A percentile compares a stretch with the other conserved stretches of the same genome.
Evolutionary conservation across 148 eudicot genomes (phyloP).

Genomic region (Nepenthes gracilis): DNA sequence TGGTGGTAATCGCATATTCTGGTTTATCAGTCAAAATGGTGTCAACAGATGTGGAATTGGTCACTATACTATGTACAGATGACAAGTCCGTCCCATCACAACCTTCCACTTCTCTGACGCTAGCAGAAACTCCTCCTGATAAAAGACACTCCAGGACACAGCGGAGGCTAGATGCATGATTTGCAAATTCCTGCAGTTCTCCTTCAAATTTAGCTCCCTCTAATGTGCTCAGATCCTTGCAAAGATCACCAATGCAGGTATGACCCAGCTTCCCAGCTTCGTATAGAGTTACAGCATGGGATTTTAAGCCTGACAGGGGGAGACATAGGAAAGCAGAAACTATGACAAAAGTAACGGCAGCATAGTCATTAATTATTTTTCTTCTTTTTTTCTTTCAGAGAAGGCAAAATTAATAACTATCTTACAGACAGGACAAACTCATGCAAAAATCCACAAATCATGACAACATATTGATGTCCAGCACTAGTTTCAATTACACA

Average conservation of each 20-base stretch:
- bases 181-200: conserved; percentile 96
- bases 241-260: conserved; percentile 86
- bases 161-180: conserved; percentile 97
- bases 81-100: conserved; percentile 16
- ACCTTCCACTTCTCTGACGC: conserved; percentile 18
- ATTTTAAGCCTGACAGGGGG: conserved; percentile 61
- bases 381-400: too few relatives aligned
- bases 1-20: conserved; percentile 6
- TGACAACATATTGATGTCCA: too few relatives aligned
- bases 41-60: conserved; percentile 9
- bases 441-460: too few relatives aligned
- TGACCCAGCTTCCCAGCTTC: conserved; percentile 98
- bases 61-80: conserved; percentile 26
- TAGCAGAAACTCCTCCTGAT: conserved; percentile 70
- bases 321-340: background rate
- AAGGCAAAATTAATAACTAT: too few relatives aligned
- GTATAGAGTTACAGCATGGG: conserved; percentile 93
- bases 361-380: too few relatives aligned
- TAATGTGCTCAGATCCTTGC: conserved; percentile 82
- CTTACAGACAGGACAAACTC: too few relatives aligned
- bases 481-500: too few relatives aligned
- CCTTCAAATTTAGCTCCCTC: conserved; percentile 97
- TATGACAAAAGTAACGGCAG: background rate
- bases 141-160: conserved; percentile 80
- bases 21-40: conserved; percentile 11